Evolutionary conservation across 495 filamentous ascomycete genomes (phyloP), one percentile per base, ranked within the genome.

Genomic region (Penicillium crystallinum): DNA sequence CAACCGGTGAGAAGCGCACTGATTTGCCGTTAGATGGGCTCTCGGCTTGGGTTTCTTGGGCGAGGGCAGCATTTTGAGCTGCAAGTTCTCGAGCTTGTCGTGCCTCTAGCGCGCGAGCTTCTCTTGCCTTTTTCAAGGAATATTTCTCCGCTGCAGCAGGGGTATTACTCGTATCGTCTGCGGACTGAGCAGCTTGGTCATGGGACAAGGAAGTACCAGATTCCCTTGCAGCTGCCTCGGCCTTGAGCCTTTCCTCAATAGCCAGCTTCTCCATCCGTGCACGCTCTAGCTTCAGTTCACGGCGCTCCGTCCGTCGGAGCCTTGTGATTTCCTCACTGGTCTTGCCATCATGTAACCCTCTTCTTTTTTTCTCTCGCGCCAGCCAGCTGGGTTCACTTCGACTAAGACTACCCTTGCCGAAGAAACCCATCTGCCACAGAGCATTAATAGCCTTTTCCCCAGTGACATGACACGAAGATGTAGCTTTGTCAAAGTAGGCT

Each of bases 391-490:
- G 93, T 65, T 97, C 91, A 69, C 90, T 96, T 57, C 93, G 83
- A 67, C 91, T 96, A 53, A 97, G 75, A 47, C 73, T 90, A 41
- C 93, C 93, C 69, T 96, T 97, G 37, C 93, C 93, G 66, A 90
- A 99, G 69, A 97, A 97, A 1, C 93, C 93, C 64, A 89, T 85
- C 65, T 96, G 87, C 93, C 93, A 99, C 23, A 99, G 71, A 8
- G 84, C 87, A 33, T 85, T 79, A 41, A 95, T 84, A 2, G 88
- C 80, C 30, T 73, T 74, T 36, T 81, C 71, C 61, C 96, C 87
- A 10, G 83, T 89, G 31, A 99, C 81, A 67, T 97, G 90, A 3
- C 97, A 78, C 3, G 90, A 90, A 3, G 86, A 79, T 11, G 91
- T 95, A 49, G 85, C 83, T 1, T 79, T 70, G 31, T 88, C 89